Evolutionary conservation across 371 early-diverging fungal genomes (phyloP).

Genomic region (Entomophthora muscae): DNA sequence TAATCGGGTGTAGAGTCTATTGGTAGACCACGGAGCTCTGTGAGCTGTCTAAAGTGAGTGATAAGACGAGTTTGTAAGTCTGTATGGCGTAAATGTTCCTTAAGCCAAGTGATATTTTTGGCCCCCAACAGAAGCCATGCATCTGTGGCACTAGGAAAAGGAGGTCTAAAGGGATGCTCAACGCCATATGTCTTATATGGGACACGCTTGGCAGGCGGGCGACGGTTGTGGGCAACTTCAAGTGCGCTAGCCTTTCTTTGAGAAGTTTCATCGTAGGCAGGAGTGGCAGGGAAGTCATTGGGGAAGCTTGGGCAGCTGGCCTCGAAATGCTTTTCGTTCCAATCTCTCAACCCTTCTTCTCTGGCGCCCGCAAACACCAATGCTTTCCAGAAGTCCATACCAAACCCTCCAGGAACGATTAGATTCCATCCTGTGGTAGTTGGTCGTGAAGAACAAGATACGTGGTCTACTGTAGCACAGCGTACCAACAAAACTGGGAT

Average conservation of each 20-base stretch:
- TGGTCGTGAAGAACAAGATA: background rate
- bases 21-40: background rate
- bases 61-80: slow-evolving; percentile 7
- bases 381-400: slow-evolving; percentile 70
- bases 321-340: slow-evolving; percentile 34
- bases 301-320: slow-evolving; percentile 32
- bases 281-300: slow-evolving; percentile 32
- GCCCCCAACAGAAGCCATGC: background rate
- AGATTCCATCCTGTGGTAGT: slow-evolving; percentile 53
- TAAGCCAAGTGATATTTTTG: background rate
- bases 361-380: slow-evolving; percentile 78
- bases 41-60: background rate
- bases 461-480: background rate
- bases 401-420: slow-evolving; percentile 65
- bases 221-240: slow-evolving; percentile 25
- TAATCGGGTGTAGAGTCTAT: slow-evolving; percentile 11
- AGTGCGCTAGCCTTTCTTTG: slow-evolving; percentile 15
- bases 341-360: slow-evolving; percentile 31
- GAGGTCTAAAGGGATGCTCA: slow-evolving; percentile 36
- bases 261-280: slow-evolving; percentile 27
- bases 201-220: slow-evolving; percentile 50
- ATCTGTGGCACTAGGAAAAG: slow-evolving; percentile 18
- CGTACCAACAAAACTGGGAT: background rate
- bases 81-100: slow-evolving; percentile 8
- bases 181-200: slow-evolving; percentile 43